Evolutionary conservation across 768 basidiomycete species (phyloP), one percentile per base, ranked within the genome.

Genomic region (Termitomyces sp.): DNA sequence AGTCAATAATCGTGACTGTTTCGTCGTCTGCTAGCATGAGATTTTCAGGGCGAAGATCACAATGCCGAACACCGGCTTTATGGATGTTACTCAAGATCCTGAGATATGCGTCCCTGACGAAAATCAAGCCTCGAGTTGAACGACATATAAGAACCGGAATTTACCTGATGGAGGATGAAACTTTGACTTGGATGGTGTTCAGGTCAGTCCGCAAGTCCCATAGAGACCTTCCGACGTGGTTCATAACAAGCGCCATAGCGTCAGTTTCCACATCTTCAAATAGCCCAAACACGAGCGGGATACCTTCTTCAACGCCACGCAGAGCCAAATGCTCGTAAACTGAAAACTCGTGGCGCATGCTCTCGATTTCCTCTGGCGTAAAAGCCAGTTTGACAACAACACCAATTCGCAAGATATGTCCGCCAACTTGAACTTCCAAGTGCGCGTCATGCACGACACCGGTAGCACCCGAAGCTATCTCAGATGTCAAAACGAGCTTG

Each of bases 361-460:
- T 46, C 48, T 59, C 33, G 14, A 54, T 32, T 18, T 60, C 57
- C n/a, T 60, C 51, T 11, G 28, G 36, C 11, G n/a, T 14, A 38
- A 61, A 63, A 0, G 62, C 57, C 10, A 65, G n/a, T 41, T 65
- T 65, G 9, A 65, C 64, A 13, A 61, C 62, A 32, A 63, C 57
- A 20, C 41, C 46, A 5, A 16, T n/a, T 24, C 32, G 38, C 24
- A 24, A 11, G n/a, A 16, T 38, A n/a, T 36, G 38, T 24, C 28
- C 33, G 2, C 22, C 53, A 6, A 40, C 24, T n/a, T 52, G 28
- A 14, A 60, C 6, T 41, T 59, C 32, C 3, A 62, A 22, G 2
- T 22, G n/a, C 5, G 61, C 64, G 4, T 24, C 36, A 38, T 63
- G 56, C 16, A 53, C 62, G 3, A 53, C 46, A 13, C 64, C 62